These are phyloP conservation scores for Tetrapisispora fleetii DNA, from an alignment of 805 yeast genomes.

Conservation along the genomic window DNA sequence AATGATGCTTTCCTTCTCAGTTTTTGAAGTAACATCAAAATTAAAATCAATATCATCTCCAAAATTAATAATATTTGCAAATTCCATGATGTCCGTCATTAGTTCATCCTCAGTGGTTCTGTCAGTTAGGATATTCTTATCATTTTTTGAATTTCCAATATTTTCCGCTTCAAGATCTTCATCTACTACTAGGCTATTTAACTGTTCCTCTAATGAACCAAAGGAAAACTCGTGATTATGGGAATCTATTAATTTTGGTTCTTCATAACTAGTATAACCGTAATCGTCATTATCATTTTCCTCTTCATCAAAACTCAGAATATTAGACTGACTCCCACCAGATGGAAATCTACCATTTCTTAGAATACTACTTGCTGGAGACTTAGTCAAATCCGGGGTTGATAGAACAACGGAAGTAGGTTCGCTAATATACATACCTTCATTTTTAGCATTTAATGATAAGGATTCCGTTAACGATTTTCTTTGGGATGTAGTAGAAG, in stretches of 20 bases:
- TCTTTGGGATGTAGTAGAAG: conserved; percentile 25
- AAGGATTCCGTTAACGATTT: conserved; percentile 27
- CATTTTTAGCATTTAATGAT: conserved; percentile 33
- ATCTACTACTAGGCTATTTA: conserved; percentile 17
- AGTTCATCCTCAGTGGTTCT: conserved; percentile 25
- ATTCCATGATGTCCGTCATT: conserved; percentile 35
- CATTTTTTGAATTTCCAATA: background rate
- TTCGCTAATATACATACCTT: conserved; percentile 41
- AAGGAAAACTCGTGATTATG: conserved; percentile 11
- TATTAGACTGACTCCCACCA: conserved; percentile 14
- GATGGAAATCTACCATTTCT: conserved; percentile 27
- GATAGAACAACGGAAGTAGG: conserved; percentile 22
- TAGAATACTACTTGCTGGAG: conserved; percentile 31
- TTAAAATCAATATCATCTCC: conserved; percentile 34
- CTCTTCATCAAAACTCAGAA: background rate
- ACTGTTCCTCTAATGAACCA: conserved; percentile 22
- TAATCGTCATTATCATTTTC: background rate
- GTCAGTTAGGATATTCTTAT: background rate
- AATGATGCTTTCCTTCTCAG: background rate
- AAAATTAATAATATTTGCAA: conserved; percentile 37
- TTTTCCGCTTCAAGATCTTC: conserved; percentile 10
- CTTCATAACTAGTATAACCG: background rate
- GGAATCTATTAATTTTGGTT: background rate
- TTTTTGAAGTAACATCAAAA: conserved; percentile 5
- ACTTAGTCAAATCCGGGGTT: conserved; percentile 30